Percentiles rank a stretch among this genome's conserved stretches.
Conservation (phyloP, 768 basidiomycete species). For the Macrolepiota dolichaula region DNA sequence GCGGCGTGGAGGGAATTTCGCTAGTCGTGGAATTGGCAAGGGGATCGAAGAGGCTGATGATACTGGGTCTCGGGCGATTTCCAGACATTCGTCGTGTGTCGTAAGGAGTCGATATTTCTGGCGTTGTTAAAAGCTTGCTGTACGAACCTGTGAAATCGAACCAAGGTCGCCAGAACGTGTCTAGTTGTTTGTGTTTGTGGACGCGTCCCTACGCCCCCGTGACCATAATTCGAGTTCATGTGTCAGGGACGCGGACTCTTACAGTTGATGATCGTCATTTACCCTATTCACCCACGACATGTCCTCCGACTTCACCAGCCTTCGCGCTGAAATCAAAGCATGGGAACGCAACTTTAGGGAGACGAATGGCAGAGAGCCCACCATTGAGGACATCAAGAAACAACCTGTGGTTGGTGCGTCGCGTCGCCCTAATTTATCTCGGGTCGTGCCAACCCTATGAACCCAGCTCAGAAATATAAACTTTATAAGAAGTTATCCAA, state of each 20-base stretch:
- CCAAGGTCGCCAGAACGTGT: slow-evolving; percentile 4
- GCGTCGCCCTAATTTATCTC: slow-evolving; percentile 2
- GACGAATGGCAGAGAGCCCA: slow-evolving; percentile 53
- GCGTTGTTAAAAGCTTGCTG: not conserved
- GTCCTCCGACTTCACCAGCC: slow-evolving; percentile 40
- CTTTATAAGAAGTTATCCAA: slow-evolving; percentile 77
- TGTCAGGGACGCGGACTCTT: not conserved
- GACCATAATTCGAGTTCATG: slow-evolving; percentile 8
- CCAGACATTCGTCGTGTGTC: slow-evolving; percentile 21
- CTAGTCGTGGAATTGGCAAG: slow-evolving; percentile 23
- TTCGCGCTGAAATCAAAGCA: slow-evolving; percentile 69
- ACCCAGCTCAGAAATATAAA: slow-evolving; percentile 73
- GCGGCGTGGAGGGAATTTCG: slow-evolving; percentile 15
- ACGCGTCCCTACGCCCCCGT: slow-evolving; percentile 25
- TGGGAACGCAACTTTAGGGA: slow-evolving; percentile 74
- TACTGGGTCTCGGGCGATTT: slow-evolving; percentile 39
- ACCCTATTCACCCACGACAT: slow-evolving; percentile 20
- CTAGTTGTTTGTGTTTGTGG: slow-evolving; percentile 35
- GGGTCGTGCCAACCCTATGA: slow-evolving; percentile 15
- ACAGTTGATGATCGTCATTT: slow-evolving; percentile 10
- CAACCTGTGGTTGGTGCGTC: slow-evolving; percentile 60
- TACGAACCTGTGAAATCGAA: slow-evolving; percentile 19
- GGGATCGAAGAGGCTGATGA: slow-evolving; percentile 52
- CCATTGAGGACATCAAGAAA: slow-evolving; percentile 67
- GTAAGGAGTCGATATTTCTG: slow-evolving; percentile 7